A percentile compares a stretch with the other conserved stretches of the same genome.
phyloP scores from a whole-genome alignment of 352 stramenopile species.

The Peronospora destructor region DNA sequence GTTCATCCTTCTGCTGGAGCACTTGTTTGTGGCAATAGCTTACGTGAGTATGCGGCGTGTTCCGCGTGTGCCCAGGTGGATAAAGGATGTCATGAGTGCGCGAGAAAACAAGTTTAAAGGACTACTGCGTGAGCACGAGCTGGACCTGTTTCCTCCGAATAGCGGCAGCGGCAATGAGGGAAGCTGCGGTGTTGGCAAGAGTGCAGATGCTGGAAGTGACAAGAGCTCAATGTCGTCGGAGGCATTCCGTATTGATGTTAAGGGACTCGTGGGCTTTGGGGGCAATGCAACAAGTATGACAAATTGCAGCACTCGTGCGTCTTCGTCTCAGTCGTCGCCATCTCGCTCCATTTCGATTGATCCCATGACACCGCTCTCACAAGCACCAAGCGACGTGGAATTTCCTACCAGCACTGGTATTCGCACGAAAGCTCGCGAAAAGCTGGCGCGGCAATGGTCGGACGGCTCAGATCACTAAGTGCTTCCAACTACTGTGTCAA shows the following conservation, averaged over 20 bases:
- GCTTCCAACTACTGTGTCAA: not conserved
- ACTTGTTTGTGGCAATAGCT: constrained; percentile 43
- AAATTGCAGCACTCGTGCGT: constrained; percentile 16
- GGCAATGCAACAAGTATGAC: constrained; percentile 25
- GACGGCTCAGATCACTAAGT: constrained; percentile 33
- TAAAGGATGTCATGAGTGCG: constrained; percentile 45
- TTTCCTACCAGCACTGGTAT: constrained; percentile 45
- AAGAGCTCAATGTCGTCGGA: constrained; percentile 26
- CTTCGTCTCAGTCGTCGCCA: constrained; percentile 7
- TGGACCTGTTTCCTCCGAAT: constrained; percentile 36
- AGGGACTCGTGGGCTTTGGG: constrained; percentile 26
- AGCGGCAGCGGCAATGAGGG: constrained; percentile 5
- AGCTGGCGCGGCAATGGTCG: constrained; percentile 56
- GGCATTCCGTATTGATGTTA: constrained; percentile 31
- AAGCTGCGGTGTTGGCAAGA: not conserved
- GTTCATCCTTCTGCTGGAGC: constrained; percentile 52
- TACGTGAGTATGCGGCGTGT: constrained; percentile 52
- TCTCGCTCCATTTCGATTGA: constrained; percentile 37
- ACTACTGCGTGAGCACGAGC: constrained; percentile 43
- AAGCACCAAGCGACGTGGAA: constrained; percentile 28
- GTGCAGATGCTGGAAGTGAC: constrained; percentile 1
- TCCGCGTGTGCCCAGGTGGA: constrained; percentile 44
- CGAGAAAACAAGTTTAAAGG: constrained; percentile 64
- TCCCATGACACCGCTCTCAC: constrained; percentile 40
- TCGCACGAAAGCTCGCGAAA: constrained; percentile 49